Conservation (phyloP, 768 basidiomycete genomes). For the Hysterangium stoloniferum region DNA sequence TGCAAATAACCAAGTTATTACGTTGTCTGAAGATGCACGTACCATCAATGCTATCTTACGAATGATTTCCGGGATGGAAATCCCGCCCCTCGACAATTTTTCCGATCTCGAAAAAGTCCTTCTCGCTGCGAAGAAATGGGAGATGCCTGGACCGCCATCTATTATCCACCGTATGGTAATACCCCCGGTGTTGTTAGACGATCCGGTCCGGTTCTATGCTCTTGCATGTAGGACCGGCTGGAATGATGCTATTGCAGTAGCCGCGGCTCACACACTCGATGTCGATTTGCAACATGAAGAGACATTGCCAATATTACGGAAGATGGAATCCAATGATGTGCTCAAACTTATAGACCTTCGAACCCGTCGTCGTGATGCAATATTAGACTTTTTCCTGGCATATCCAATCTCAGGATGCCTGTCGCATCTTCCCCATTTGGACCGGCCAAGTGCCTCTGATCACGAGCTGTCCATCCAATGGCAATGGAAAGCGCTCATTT, state of each 20-base stretch:
- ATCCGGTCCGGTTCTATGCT: conserved; percentile 47
- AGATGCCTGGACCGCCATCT: conserved; percentile 57
- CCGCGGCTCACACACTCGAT: conserved; percentile 48
- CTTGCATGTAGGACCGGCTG: conserved; percentile 52
- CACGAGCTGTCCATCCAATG: conserved; percentile 10
- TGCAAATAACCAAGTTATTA: conserved; percentile 32
- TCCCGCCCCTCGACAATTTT: conserved; percentile 40
- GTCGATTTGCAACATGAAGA: conserved; percentile 42
- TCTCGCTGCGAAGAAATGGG: conserved; percentile 61
- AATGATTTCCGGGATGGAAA: conserved; percentile 53
- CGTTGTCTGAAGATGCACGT: conserved; percentile 47
- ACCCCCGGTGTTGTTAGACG: conserved; percentile 40
- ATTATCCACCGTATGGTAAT: conserved; percentile 51
- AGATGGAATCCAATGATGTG: conserved; percentile 42
- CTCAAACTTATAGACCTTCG: conserved; percentile 51
- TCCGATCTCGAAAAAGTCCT: conserved; percentile 50
- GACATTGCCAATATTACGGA: conserved; percentile 37
- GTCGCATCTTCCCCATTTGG: conserved; percentile 2
- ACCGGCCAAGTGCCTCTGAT: neutral
- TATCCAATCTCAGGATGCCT: conserved; percentile 2
- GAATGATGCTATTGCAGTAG: conserved; percentile 45
- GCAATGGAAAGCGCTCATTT: conserved; percentile 11
- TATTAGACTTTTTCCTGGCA: conserved; percentile 4
- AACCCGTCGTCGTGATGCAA: conserved; percentile 40
- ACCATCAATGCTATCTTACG: conserved; percentile 50